Base-by-base conservation (phyloP, 2,329 filamentous ascomycete genomes). In the Neonectria punicea region DNA sequence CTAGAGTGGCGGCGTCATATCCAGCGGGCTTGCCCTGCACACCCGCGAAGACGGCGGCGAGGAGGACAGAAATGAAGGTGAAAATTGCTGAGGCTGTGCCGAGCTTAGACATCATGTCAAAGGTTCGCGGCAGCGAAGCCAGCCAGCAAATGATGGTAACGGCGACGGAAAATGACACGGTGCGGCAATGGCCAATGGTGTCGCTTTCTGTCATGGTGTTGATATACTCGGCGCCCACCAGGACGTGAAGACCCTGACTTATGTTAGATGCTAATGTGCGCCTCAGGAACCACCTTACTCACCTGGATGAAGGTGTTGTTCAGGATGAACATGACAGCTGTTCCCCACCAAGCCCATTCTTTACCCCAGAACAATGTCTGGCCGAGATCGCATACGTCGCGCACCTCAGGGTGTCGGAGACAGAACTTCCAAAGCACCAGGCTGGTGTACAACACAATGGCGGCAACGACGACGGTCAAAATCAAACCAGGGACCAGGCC, bases 321-420 rank as follows among this genome's bases (percentile, higher is more conserved):
- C 67, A 97, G 80, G 50, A 97, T 82, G 79, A 98, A 98, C 92
- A 97, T 97, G 77, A 93, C 81, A 1, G 93, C 94, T 0, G 88
- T 90, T 32, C 82, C 83, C 77, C 85, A 90, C 88, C 88, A 90
- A 3, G 86, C 88, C 87, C 91, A 93, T 65, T 87, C 89, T 78
- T 93, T 90, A 69, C 91, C 90, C 90, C 92, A 97, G 80, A 97
- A 97, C 22, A 98, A 87, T 86, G 94, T 94, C 79, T 97, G 93
- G n/a, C 94, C 94, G 76, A 98, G 92, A 77, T 98, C 94, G 77
- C 94, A 97, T 14, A 97, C 93, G 81, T 98, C 94, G 72, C 93
- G 90, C 65, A 97, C 90, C 78, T 98, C 93, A 1, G 94, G 94
- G 75, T 98, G 93, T 53, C 93, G 89, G 63, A 98, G 82, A 77